Conservation (phyloP, 1,139 yeast genomes). For the Arxiozyma slooffiae region DNA sequence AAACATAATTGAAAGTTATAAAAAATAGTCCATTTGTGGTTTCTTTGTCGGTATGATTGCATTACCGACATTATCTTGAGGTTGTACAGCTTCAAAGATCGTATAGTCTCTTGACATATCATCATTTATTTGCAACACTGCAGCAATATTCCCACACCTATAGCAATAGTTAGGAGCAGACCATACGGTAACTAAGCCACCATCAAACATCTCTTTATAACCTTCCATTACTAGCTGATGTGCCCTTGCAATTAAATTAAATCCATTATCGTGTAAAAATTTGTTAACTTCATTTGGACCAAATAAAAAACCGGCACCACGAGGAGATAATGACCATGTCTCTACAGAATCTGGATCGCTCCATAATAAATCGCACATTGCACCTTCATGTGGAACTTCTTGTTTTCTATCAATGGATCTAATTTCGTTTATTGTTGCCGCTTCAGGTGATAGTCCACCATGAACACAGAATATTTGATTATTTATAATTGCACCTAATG, state of each 20-base stretch:
- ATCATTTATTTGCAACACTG: conserved; percentile 74
- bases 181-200: conserved; percentile 84
- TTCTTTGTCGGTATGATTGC: conserved; percentile 30
- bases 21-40: conserved; percentile 31
- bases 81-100: conserved; percentile 71
- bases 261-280: conserved; percentile 69
- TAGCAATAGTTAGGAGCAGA: conserved; percentile 93
- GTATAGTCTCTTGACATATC: conserved; percentile 60
- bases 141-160: conserved; percentile 91
- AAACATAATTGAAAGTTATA: conserved; percentile 4
- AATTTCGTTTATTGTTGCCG: conserved; percentile 82
- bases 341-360: conserved; percentile 95
- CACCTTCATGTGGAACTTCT: conserved; percentile 98
- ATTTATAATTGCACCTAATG: conserved; percentile 83
- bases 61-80: conserved; percentile 29
- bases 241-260: conserved; percentile 87
- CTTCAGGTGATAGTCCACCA: conserved; percentile 93
- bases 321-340: conserved; percentile 94
- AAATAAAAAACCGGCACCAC: conserved; percentile 97
- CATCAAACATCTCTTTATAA: conserved; percentile 76
- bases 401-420: conserved; percentile 78
- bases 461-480: conserved; percentile 78
- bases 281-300: conserved; percentile 80
- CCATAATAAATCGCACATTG: conserved; percentile 97
- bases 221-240: conserved; percentile 99